Conservation (phyloP, 768 basidiomycete species). For the Filobasidium floriforme region DNA sequence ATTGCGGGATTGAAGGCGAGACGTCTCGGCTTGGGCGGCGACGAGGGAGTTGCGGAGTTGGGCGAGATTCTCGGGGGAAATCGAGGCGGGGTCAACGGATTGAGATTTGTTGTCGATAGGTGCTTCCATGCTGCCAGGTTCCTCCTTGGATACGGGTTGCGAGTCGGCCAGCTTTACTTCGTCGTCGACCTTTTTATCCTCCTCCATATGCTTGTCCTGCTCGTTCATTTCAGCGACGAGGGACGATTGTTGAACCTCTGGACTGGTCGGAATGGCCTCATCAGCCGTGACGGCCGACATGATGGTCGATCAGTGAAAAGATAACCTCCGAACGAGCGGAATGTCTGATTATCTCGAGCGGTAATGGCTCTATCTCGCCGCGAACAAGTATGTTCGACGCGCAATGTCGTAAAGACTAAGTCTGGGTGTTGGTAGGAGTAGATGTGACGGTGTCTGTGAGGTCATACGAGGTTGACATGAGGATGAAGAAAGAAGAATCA, state of each 20-base stretch:
- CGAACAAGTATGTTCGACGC: too few relatives aligned
- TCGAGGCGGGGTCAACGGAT: conserved; percentile 1
- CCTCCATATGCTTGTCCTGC: neutral
- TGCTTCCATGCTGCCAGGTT: neutral
- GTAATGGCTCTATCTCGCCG: too few relatives aligned
- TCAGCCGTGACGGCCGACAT: neutral
- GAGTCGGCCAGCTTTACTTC: neutral
- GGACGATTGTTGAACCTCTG: too few relatives aligned
- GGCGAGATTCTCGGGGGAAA: conserved; percentile 1
- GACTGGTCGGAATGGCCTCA: neutral
- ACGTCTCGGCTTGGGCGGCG: conserved; percentile 1
- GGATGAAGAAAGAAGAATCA: too few relatives aligned
- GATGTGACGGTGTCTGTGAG: too few relatives aligned
- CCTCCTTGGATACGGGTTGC: neutral
- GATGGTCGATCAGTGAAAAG: neutral
- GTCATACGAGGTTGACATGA: too few relatives aligned
- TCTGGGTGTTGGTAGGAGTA: too few relatives aligned
- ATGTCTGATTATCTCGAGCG: neutral
- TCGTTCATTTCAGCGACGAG: neutral
- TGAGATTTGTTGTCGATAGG: neutral
- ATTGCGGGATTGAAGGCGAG: neutral
- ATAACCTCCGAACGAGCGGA: neutral
- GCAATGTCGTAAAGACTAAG: too few relatives aligned
- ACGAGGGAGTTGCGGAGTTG: conserved; percentile 4
- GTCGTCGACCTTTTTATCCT: neutral